A percentile compares a stretch with the other conserved stretches of the same genome.
Evolutionary conservation across 2,329 filamentous ascomycete genomes (phyloP).

Genomic region (Neonectria hederae): DNA sequence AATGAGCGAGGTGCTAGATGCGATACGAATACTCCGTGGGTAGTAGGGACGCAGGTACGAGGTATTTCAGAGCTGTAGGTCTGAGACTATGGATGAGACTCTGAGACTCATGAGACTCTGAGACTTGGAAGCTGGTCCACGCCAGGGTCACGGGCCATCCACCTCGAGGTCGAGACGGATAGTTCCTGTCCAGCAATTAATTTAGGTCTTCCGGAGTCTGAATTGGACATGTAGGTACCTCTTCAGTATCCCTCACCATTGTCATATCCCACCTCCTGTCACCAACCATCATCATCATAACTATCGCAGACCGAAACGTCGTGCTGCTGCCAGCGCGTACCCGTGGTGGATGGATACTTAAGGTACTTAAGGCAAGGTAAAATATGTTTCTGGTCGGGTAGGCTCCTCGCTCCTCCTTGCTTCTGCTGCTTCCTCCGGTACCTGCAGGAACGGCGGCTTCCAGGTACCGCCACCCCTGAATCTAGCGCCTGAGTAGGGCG

Average conservation of each 20-base stretch:
- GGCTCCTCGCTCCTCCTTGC: not conserved
- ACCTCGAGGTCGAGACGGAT: not conserved
- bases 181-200: conserved; percentile 2
- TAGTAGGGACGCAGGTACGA: not conserved
- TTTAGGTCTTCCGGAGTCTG: not conserved
- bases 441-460: conserved; percentile 46
- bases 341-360: not conserved
- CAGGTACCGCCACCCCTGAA: conserved; percentile 36
- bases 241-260: not conserved
- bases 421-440: conserved; percentile 26
- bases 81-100: conserved; percentile 11
- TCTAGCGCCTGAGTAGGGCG: conserved; percentile 21
- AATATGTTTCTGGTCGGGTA: conserved; percentile 1
- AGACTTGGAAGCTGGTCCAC: conserved; percentile 10
- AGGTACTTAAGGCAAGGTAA: no score
- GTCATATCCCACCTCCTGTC: no score
- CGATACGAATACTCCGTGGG: not conserved
- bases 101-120: conserved; percentile 10
- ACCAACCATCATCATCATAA: not conserved
- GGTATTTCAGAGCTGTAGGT: not conserved
- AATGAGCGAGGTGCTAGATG: not conserved
- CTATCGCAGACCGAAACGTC: not conserved
- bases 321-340: not conserved
- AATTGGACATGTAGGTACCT: not conserved
- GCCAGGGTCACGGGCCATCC: conserved; percentile 4